phyloP scores from a whole-genome alignment of 768 basidiomycete genomes.

The Paxillus ammoniavirescens region DNA sequence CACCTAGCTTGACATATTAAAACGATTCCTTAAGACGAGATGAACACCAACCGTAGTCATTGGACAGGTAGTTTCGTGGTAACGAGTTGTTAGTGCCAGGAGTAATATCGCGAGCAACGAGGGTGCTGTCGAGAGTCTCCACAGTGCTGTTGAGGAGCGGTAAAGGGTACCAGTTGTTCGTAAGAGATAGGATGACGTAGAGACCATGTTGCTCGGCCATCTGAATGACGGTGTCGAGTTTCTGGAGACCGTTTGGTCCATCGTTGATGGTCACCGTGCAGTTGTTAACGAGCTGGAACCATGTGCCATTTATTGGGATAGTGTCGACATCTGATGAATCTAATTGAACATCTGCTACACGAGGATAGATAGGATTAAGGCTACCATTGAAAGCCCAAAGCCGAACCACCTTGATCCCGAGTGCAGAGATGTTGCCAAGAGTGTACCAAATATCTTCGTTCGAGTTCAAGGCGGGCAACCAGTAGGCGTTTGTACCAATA shows the following conservation, averaged over 20 bases:
- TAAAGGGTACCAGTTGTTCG: slow-evolving; percentile 59
- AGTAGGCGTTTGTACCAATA: slow-evolving; percentile 65
- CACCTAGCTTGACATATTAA: slow-evolving; percentile 38
- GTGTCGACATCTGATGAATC: slow-evolving; percentile 44
- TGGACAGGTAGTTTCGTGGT: slow-evolving; percentile 56
- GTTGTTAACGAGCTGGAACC: slow-evolving; percentile 61
- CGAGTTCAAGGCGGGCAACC: slow-evolving; percentile 56
- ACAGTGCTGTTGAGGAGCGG: slow-evolving; percentile 30
- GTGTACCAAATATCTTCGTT: slow-evolving; percentile 57
- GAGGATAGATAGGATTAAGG: not conserved
- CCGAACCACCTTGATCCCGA: slow-evolving; percentile 58
- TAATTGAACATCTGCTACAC: slow-evolving; percentile 7
- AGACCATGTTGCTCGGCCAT: slow-evolving; percentile 55
- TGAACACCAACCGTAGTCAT: slow-evolving; percentile 51
- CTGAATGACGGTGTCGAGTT: slow-evolving; percentile 55
- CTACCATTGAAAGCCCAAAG: slow-evolving; percentile 74
- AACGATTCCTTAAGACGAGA: not conserved
- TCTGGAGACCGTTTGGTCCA: slow-evolving; percentile 61
- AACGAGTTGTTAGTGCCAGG: slow-evolving; percentile 37
- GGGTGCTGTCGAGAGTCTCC: not conserved
- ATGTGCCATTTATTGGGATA: slow-evolving; percentile 57
- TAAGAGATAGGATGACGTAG: slow-evolving; percentile 53
- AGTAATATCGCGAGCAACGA: slow-evolving; percentile 26
- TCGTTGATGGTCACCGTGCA: slow-evolving; percentile 55
- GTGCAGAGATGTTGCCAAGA: slow-evolving; percentile 53